These are phyloP conservation scores for Agaricus bisporus DNA, from an alignment of 768 basidiomycete genomes.

Conservation along the genomic window DNA sequence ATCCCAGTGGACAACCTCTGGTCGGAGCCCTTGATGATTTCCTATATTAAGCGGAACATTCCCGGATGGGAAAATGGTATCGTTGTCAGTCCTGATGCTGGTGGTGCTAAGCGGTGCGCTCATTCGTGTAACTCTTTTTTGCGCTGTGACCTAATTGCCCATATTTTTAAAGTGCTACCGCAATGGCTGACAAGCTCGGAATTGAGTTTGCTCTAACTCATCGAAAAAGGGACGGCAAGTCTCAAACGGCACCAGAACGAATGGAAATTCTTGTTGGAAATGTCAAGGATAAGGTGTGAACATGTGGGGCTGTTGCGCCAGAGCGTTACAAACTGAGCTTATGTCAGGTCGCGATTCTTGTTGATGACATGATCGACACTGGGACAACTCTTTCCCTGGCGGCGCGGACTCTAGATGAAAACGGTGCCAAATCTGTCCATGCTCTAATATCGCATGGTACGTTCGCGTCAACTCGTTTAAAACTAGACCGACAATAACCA, in stretches of 20 bases:
- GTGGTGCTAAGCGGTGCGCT: conserved; percentile 93
- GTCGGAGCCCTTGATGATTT: conserved; percentile 92
- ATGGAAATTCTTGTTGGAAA: conserved; percentile 96
- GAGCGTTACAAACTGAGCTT: conserved; percentile 3
- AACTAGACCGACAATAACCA: conserved; percentile 4
- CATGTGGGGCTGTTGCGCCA: neutral
- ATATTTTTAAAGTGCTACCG: conserved; percentile 60
- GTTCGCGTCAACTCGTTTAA: conserved; percentile 7
- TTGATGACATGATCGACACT: conserved; percentile 99
- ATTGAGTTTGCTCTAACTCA: conserved; percentile 96
- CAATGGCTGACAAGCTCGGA: conserved; percentile 92
- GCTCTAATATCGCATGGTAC: conserved; percentile 91
- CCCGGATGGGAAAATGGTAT: conserved; percentile 83
- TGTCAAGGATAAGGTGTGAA: conserved; percentile 75
- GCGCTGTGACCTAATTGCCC: conserved; percentile 3
- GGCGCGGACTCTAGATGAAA: conserved; percentile 78
- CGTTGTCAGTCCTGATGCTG: conserved; percentile 95
- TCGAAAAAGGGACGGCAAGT: conserved; percentile 73
- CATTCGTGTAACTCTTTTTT: conserved; percentile 6
- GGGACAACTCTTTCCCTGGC: conserved; percentile 87
- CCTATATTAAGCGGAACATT: conserved; percentile 86
- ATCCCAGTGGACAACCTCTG: conserved; percentile 97
- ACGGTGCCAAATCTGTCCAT: conserved; percentile 82
- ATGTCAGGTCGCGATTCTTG: conserved; percentile 78
- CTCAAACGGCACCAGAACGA: conserved; percentile 58